Percentiles rank a stretch among this genome's conserved stretches.
Evolutionary conservation across 2,329 filamentous ascomycete species (phyloP).

Genomic region (Hypoxylon sp.): DNA sequence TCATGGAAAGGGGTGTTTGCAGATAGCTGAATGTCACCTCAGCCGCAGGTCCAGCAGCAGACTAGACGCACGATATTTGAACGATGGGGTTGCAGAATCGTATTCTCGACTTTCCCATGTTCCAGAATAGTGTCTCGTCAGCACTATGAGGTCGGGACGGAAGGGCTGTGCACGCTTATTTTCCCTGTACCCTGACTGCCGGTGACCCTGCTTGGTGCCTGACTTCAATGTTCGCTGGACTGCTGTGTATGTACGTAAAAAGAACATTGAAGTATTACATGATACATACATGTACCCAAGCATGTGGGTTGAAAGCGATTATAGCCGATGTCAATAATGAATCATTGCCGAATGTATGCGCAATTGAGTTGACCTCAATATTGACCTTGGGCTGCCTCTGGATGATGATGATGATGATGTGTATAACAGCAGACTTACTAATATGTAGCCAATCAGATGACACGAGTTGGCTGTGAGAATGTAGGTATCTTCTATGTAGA

Average conservation of each 20-base stretch:
- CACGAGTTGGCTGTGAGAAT: slow-evolving; percentile 2
- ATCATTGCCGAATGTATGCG: slow-evolving; percentile 26
- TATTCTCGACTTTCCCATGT: slow-evolving; percentile 38
- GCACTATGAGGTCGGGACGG: slow-evolving; percentile 27
- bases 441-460: not conserved
- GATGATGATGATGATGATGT: no score
- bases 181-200: slow-evolving; percentile 19
- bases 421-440: not conserved
- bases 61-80: slow-evolving; percentile 23
- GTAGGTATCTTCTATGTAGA: not conserved
- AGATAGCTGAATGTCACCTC: slow-evolving; percentile 37
- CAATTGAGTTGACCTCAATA: slow-evolving; percentile 10
- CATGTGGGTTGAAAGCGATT: slow-evolving; percentile 21
- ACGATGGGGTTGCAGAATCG: slow-evolving; percentile 32
- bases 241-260: not conserved
- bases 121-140: slow-evolving; percentile 29
- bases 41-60: slow-evolving; percentile 27
- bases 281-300: not conserved
- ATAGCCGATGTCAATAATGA: slow-evolving; percentile 26
- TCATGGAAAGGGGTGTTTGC: slow-evolving; percentile 18
- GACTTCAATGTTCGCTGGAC: slow-evolving; percentile 5
- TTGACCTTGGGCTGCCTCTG: slow-evolving; percentile 33
- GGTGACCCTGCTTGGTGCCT: slow-evolving; percentile 19
- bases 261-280: not conserved
- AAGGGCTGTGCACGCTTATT: slow-evolving; percentile 36